Percentiles rank a stretch among this genome's conserved stretches.
Conservation (phyloP, 1,284 basidiomycete genomes). For the Rhodotorula sp. region DNA sequence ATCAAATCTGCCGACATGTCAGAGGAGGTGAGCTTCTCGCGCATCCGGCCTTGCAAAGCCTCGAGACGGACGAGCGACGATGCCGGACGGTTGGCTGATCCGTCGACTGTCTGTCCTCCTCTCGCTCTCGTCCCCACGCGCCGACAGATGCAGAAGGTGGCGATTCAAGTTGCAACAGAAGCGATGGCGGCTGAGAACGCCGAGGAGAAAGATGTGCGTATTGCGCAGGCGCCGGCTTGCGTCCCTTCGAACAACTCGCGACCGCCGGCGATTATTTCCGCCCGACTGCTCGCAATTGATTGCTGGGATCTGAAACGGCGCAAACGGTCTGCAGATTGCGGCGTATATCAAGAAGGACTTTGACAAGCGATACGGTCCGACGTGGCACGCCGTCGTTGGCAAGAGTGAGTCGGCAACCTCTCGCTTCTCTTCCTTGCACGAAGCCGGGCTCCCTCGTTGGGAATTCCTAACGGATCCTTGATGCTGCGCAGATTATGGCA, state of each 20-base stretch:
- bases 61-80: no score
- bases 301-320: no score
- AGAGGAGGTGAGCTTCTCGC: slow-evolving; percentile 58
- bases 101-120: background rate
- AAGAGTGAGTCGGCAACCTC: slow-evolving; percentile 61
- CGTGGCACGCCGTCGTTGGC: slow-evolving; percentile 97
- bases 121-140: background rate
- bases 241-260: no score
- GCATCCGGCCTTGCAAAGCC: background rate
- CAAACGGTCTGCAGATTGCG: slow-evolving; percentile 63
- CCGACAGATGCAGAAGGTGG: slow-evolving; percentile 80
- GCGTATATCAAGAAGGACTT: slow-evolving; percentile 97
- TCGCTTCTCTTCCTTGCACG: background rate
- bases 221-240: background rate
- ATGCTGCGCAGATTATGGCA: slow-evolving; percentile 28
- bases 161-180: slow-evolving; percentile 77
- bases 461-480: no score
- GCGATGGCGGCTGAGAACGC: slow-evolving; percentile 75
- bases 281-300: background rate
- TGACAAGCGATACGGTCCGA: slow-evolving; percentile 83
- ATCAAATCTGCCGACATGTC: slow-evolving; percentile 98
- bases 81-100: background rate
- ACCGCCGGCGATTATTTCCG: no score
- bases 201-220: slow-evolving; percentile 37
- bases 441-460: background rate